Conservation (phyloP, 345 rosid species). For the Gossypium arboreum region DNA sequence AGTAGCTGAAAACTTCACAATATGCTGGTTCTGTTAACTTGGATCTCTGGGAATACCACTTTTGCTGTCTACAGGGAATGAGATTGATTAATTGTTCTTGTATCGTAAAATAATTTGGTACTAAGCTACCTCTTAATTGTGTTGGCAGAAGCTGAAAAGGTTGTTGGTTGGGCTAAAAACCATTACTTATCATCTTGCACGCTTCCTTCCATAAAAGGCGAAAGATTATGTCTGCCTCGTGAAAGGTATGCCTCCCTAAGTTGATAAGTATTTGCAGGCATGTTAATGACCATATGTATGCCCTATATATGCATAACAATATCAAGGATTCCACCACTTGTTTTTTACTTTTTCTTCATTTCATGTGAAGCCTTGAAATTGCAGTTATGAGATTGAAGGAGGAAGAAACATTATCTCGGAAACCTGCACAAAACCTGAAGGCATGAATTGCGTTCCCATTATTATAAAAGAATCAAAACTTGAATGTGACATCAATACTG, state of each 20-base stretch:
- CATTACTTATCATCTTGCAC: slow-evolving; percentile 68
- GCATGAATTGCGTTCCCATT: slow-evolving; percentile 1
- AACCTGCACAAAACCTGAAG: slow-evolving; percentile 63
- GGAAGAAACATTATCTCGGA: slow-evolving; percentile 60
- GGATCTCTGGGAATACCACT: neutral
- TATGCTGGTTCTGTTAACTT: neutral
- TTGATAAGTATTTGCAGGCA: neutral
- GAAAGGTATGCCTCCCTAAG: slow-evolving; percentile 53
- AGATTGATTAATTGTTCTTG: neutral
- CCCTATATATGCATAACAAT: neutral
- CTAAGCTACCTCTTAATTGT: slow-evolving; percentile 2
- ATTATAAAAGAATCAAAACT: neutral
- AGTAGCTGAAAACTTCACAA: neutral
- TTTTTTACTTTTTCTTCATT: slow-evolving; percentile 28
- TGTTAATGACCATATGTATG: neutral
- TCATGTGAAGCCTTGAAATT: slow-evolving; percentile 71
- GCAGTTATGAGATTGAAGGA: slow-evolving; percentile 76
- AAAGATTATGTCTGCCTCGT: slow-evolving; percentile 63
- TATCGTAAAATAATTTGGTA: neutral
- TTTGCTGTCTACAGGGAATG: neutral
- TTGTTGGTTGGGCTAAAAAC: slow-evolving; percentile 97
- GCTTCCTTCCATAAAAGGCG: slow-evolving; percentile 64
- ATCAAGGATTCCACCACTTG: neutral
- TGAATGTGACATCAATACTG: slow-evolving; percentile 7
- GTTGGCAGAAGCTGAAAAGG: slow-evolving; percentile 79